Conservation (phyloP, 768 basidiomycete species). For the Crucibulum laeve region DNA sequence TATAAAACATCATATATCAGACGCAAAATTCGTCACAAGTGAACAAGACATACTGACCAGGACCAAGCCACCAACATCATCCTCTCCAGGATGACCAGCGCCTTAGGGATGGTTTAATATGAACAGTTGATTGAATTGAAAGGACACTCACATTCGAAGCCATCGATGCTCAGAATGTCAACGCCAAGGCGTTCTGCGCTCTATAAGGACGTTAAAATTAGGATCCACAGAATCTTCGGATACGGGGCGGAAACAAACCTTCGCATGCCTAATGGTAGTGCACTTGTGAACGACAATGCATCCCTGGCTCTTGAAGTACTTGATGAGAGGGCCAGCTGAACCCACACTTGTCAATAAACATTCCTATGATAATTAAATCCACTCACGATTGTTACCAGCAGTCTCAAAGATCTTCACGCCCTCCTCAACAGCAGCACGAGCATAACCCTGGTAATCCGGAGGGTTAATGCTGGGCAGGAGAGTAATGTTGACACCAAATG, state of each 20-base stretch:
- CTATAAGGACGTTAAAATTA: conserved; percentile 12
- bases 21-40: neutral
- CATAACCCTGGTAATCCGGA: conserved; percentile 86
- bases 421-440: conserved; percentile 78
- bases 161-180: conserved; percentile 87
- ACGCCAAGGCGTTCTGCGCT: conserved; percentile 72
- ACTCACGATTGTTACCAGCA: conserved; percentile 84
- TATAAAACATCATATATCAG: conserved; percentile 20
- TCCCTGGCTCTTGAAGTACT: conserved; percentile 73
- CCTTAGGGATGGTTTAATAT: conserved; percentile 36
- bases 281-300: conserved; percentile 90
- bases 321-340: conserved; percentile 72
- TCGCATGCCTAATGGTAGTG: conserved; percentile 81
- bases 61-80: conserved; percentile 86
- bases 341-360: neutral
- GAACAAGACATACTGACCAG: conserved; percentile 41
- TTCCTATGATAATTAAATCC: neutral
- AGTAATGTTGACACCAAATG: conserved; percentile 85
- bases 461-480: conserved; percentile 87
- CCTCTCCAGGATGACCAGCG: conserved; percentile 93
- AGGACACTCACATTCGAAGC: conserved; percentile 71
- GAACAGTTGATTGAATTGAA: conserved; percentile 1
- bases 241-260: conserved; percentile 34
- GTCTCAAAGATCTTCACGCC: conserved; percentile 91
- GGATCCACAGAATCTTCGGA: neutral